These are phyloP conservation scores for Talaromyces sp. DNA, from an alignment of 2,329 filamentous ascomycete genomes.

Conservation along the genomic window DNA sequence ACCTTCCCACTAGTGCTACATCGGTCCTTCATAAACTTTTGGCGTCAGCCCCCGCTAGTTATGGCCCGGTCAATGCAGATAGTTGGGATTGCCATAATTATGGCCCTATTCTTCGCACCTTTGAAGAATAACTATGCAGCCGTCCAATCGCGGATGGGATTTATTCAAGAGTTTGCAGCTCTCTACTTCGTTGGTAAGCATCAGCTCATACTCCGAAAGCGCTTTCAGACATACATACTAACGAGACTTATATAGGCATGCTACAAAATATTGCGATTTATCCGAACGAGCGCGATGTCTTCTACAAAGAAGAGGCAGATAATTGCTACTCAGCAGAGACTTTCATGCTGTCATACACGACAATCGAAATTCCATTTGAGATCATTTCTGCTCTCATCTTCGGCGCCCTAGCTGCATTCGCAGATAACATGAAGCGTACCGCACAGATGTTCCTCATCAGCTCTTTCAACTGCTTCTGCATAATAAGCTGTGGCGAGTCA, in stretches of 20 bases:
- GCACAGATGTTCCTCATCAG: slow-evolving; percentile 67
- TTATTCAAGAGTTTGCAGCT: slow-evolving; percentile 71
- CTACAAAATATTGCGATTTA: slow-evolving; percentile 77
- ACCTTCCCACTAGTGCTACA: slow-evolving; percentile 70
- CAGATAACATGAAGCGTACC: slow-evolving; percentile 66
- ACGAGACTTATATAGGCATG: slow-evolving; percentile 59
- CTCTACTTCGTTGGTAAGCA: slow-evolving; percentile 42
- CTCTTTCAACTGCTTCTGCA: slow-evolving; percentile 70
- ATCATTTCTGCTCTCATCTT: slow-evolving; percentile 67
- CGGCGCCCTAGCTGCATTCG: slow-evolving; percentile 65
- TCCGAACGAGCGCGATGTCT: slow-evolving; percentile 71
- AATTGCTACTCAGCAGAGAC: slow-evolving; percentile 70
- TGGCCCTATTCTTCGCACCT: slow-evolving; percentile 72
- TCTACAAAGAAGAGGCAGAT: slow-evolving; percentile 76
- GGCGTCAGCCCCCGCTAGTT: slow-evolving; percentile 66
- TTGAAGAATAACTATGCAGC: slow-evolving; percentile 69
- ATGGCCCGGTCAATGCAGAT: slow-evolving; percentile 70
- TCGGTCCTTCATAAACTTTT: slow-evolving; percentile 69
- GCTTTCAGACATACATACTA: neutral
- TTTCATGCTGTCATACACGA: slow-evolving; percentile 71
- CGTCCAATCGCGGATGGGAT: slow-evolving; percentile 73
- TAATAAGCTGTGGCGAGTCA: slow-evolving; percentile 74
- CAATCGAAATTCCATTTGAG: slow-evolving; percentile 73
- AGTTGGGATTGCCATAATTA: slow-evolving; percentile 63
- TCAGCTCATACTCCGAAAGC: neutral